Conservation (phyloP, 108 stramenopile genomes). For the Mayamaea pseudoterrestris region DNA sequence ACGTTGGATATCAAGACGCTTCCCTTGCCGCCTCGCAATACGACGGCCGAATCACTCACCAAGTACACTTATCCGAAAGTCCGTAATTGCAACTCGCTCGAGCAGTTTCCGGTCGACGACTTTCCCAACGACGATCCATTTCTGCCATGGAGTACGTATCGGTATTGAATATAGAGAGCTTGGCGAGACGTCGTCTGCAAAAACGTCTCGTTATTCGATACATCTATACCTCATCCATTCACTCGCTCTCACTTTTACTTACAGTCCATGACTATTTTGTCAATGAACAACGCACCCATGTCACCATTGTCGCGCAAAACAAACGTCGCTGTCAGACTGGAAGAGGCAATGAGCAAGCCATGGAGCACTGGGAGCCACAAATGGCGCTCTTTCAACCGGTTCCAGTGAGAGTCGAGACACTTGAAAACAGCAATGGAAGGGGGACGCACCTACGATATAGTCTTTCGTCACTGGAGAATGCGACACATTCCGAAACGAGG, state of each 20-base stretch:
- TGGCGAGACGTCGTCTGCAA: no score
- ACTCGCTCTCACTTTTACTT: no score
- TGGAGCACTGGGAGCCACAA: conserved; percentile 56
- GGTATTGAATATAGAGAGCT: no score
- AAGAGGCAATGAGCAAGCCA: conserved; percentile 14
- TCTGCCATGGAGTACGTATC: conserved; percentile 65
- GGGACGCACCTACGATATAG: background rate
- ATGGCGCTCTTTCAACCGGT: conserved; percentile 54
- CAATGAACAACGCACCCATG: conserved; percentile 11
- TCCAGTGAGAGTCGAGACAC: conserved; percentile 14
- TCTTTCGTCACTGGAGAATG: conserved; percentile 4
- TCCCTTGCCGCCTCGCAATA: background rate
- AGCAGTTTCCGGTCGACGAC: conserved; percentile 37
- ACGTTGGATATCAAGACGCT: background rate
- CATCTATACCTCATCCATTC: no score
- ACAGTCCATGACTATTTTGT: conserved; percentile 54
- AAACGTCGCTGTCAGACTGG: conserved; percentile 49
- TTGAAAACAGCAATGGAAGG: background rate
- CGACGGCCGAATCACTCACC: background rate
- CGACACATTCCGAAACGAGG: conserved; percentile 11
- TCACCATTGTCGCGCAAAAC: conserved; percentile 50
- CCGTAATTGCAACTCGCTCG: background rate
- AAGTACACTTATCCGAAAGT: background rate
- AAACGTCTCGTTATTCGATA: no score
- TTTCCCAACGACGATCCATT: conserved; percentile 42